Conservation (phyloP, 495 filamentous ascomycete species). For the Amphirosellinia nigrospora region DNA sequence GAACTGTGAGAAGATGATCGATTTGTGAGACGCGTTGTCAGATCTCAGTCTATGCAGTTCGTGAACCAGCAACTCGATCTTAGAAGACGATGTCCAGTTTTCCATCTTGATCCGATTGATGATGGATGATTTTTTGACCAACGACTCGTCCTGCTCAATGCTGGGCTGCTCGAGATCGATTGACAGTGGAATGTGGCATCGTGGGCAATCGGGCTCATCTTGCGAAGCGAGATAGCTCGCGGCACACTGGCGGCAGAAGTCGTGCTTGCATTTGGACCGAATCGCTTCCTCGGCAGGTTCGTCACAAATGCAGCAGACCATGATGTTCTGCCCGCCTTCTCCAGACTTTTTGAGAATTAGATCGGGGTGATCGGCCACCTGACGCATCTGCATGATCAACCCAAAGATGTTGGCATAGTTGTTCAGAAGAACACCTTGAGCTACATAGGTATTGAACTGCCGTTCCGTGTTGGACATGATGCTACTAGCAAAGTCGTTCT, state of each 20-base stretch:
- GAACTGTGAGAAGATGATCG: conserved; percentile 97
- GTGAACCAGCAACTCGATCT: conserved; percentile 95
- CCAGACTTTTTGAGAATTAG: conserved; percentile 86
- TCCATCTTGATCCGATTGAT: conserved; percentile 98
- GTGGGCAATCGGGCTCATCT: conserved; percentile 81
- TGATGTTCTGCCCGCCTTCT: conserved; percentile 84
- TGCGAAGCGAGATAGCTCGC: conserved; percentile 81
- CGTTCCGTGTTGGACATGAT: conserved; percentile 90
- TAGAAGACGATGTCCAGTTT: conserved; percentile 95
- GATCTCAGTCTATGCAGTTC: conserved; percentile 87
- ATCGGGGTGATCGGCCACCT: conserved; percentile 94
- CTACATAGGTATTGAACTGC: conserved; percentile 93
- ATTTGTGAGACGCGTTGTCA: conserved; percentile 91
- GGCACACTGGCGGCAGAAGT: conserved; percentile 91
- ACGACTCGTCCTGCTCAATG: conserved; percentile 82
- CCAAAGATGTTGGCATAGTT: conserved; percentile 93
- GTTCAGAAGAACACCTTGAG: conserved; percentile 91
- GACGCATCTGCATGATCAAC: conserved; percentile 96
- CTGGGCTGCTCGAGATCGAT: conserved; percentile 95
- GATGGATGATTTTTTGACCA: conserved; percentile 90
- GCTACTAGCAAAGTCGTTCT: conserved; percentile 91
- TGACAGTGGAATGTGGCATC: conserved; percentile 84
- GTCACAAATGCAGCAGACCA: conserved; percentile 93
- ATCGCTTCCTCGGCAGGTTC: conserved; percentile 95
- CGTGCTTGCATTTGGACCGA: conserved; percentile 87